A percentile compares a stretch with the other conserved stretches of the same genome.
These are phyloP conservation scores for Exserohilum rostratum DNA, from an alignment of 2,329 filamentous ascomycete genomes.

Conservation along the genomic window DNA sequence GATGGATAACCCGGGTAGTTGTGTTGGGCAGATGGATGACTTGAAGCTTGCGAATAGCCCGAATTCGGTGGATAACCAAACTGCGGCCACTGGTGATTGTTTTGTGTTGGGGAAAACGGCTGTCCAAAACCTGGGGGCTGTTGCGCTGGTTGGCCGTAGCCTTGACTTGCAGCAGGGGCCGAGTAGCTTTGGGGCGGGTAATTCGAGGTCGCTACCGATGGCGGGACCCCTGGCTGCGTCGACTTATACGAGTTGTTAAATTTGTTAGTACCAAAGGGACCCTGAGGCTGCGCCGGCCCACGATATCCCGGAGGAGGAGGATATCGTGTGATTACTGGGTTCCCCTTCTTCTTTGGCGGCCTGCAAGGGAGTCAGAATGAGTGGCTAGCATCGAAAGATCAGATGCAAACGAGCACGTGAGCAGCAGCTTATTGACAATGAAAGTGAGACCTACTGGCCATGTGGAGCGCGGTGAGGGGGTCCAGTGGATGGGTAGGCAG, in stretches of 20 bases:
- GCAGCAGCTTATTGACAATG: background rate
- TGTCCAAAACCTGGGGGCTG: constrained; percentile 22
- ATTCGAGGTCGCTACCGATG: constrained; percentile 21
- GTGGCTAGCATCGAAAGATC: background rate
- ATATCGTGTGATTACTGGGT: constrained; percentile 57
- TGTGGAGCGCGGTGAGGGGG: constrained; percentile 36
- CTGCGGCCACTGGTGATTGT: constrained; percentile 35
- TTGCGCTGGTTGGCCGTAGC: constrained; percentile 30
- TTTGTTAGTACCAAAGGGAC: constrained; percentile 33
- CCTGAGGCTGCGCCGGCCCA: constrained; percentile 42
- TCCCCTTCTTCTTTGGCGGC: constrained; percentile 53
- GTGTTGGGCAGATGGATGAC: constrained; percentile 25
- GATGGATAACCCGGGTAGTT: constrained; percentile 27
- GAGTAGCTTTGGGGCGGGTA: constrained; percentile 34
- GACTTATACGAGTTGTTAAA: constrained; percentile 37
- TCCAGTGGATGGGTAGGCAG: constrained; percentile 28
- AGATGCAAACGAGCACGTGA: constrained; percentile 1
- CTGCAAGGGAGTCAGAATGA: constrained; percentile 30
- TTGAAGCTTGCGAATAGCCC: constrained; percentile 27
- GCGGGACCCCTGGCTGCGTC: constrained; percentile 36
- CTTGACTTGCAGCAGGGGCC: constrained; percentile 25
- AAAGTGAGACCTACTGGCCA: constrained; percentile 37
- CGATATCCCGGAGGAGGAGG: constrained; percentile 57
- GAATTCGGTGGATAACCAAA: constrained; percentile 31
- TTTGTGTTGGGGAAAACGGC: constrained; percentile 29